These are phyloP conservation scores for Cladorrhinum sp. DNA, from an alignment of 2,329 filamentous ascomycete genomes.

Conservation along the genomic window DNA sequence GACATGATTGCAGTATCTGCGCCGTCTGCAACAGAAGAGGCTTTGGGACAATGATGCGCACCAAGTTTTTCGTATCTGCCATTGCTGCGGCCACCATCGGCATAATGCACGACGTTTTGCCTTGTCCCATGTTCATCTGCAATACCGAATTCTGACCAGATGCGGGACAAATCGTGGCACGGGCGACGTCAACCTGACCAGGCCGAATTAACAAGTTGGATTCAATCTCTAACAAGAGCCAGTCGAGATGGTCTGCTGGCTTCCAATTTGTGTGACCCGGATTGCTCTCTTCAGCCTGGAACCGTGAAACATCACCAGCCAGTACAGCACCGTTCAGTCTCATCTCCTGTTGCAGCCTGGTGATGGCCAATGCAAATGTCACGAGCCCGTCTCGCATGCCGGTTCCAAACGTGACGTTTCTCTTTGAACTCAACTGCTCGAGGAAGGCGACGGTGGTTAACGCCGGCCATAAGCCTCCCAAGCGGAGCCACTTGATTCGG, in stretches of 20 bases:
- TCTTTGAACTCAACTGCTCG: conserved; percentile 42
- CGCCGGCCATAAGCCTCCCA: conserved; percentile 44
- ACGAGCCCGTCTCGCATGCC: conserved; percentile 42
- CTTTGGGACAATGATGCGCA: conserved; percentile 55
- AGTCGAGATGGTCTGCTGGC: conserved; percentile 54
- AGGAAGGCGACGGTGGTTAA: conserved; percentile 43
- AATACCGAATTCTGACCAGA: conserved; percentile 56
- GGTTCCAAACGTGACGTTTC: conserved; percentile 29
- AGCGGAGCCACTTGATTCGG: conserved; percentile 39
- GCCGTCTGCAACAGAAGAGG: conserved; percentile 56
- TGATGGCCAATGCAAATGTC: conserved; percentile 42
- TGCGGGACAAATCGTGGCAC: conserved; percentile 54
- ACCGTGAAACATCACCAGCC: conserved; percentile 28
- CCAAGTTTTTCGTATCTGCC: conserved; percentile 45
- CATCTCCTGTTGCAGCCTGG: conserved; percentile 42
- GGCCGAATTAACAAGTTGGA: conserved; percentile 59
- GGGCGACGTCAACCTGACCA: conserved; percentile 60
- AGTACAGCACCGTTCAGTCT: conserved; percentile 38
- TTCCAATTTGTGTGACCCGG: conserved; percentile 56
- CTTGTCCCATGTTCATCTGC: conserved; percentile 67
- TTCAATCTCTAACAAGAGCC: conserved; percentile 66
- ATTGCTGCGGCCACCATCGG: conserved; percentile 49
- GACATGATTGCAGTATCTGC: conserved; percentile 50
- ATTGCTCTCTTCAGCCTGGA: conserved; percentile 44
- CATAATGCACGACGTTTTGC: conserved; percentile 57